Evolutionary conservation across 169 alveolate genomes (phyloP).

Genomic region (Plasmodium vivax): DNA sequence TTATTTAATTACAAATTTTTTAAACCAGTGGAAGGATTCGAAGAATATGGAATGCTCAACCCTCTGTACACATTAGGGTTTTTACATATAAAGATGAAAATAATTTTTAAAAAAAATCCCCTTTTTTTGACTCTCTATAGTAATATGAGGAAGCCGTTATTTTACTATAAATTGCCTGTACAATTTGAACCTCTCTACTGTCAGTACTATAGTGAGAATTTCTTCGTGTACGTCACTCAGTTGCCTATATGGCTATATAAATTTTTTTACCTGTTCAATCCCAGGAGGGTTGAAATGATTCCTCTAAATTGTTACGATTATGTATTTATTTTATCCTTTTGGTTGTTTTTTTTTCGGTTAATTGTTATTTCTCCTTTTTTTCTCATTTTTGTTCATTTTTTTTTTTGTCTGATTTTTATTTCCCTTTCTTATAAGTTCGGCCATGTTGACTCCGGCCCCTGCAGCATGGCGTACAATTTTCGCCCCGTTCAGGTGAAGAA

Average conservation of each 20-base stretch:
- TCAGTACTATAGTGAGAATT: slow-evolving; percentile 59
- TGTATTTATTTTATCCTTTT: slow-evolving; percentile 27
- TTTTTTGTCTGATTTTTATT: slow-evolving; percentile 60
- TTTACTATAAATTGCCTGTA: slow-evolving; percentile 77
- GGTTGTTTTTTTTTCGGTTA: slow-evolving; percentile 60
- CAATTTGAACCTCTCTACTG: slow-evolving; percentile 82
- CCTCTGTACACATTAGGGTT: slow-evolving; percentile 82
- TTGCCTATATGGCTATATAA: slow-evolving; percentile 66
- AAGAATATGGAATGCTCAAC: slow-evolving; percentile 82
- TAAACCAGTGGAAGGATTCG: slow-evolving; percentile 82
- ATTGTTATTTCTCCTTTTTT: slow-evolving; percentile 53
- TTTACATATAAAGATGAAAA: slow-evolving; percentile 75
- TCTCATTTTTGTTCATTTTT: slow-evolving; percentile 34
- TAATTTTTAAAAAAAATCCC: slow-evolving; percentile 75
- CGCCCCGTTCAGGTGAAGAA: slow-evolving; percentile 5
- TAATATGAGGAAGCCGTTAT: slow-evolving; percentile 74
- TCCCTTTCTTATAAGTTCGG: slow-evolving; percentile 71
- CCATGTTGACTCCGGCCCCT: background rate
- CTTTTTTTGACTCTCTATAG: slow-evolving; percentile 73
- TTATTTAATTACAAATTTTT: slow-evolving; percentile 79
- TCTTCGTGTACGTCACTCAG: slow-evolving; percentile 24
- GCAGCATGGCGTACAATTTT: slow-evolving; percentile 15
- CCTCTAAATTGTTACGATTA: slow-evolving; percentile 53
- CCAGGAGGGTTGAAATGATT: slow-evolving; percentile 17
- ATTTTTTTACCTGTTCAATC: slow-evolving; percentile 58